phyloP scores from a whole-genome alignment of 2,329 filamentous ascomycete genomes.

The Laburnicola sp. region DNA sequence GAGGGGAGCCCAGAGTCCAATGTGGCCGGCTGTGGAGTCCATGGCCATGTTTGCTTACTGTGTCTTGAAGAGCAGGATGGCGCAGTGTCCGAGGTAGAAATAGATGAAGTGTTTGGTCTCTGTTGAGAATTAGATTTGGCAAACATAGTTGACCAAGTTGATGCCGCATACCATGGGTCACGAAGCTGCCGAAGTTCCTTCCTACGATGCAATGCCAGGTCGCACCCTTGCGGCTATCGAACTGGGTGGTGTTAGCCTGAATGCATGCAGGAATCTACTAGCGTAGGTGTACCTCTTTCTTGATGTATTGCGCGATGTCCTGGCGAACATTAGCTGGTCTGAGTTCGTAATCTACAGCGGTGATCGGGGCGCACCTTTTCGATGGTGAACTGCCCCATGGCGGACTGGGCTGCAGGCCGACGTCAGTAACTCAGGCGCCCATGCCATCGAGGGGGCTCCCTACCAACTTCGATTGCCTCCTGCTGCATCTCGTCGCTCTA shows the following conservation, averaged over 20 bases:
- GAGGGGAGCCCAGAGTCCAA: constrained; percentile 9
- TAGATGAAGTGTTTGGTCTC: constrained; percentile 99
- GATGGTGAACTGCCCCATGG: constrained; percentile 71
- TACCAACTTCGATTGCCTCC: constrained; percentile 94
- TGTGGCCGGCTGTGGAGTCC: constrained; percentile 8
- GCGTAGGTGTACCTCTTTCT: constrained; percentile 69
- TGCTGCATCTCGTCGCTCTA: constrained; percentile 97
- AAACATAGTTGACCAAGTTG: neutral
- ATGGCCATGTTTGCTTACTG: constrained; percentile 59
- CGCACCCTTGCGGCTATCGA: constrained; percentile 93
- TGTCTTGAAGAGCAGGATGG: constrained; percentile 98
- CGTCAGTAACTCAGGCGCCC: constrained; percentile 28
- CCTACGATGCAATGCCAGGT: constrained; percentile 99
- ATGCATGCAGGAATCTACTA: neutral
- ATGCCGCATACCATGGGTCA: constrained; percentile 78
- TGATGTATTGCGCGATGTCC: constrained; percentile 96
- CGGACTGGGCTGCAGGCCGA: constrained; percentile 62
- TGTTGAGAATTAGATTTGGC: constrained; percentile 48
- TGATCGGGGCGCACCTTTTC: constrained; percentile 61
- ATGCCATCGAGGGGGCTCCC: constrained; percentile 39
- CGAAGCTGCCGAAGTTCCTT: constrained; percentile 97
- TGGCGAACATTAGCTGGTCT: constrained; percentile 44
- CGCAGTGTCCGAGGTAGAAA: constrained; percentile 98
- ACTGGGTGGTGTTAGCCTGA: constrained; percentile 59
- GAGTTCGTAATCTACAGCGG: neutral